Base-by-base conservation (phyloP, 2,329 filamentous ascomycete genomes). In the Fusarium nematophilum region DNA sequence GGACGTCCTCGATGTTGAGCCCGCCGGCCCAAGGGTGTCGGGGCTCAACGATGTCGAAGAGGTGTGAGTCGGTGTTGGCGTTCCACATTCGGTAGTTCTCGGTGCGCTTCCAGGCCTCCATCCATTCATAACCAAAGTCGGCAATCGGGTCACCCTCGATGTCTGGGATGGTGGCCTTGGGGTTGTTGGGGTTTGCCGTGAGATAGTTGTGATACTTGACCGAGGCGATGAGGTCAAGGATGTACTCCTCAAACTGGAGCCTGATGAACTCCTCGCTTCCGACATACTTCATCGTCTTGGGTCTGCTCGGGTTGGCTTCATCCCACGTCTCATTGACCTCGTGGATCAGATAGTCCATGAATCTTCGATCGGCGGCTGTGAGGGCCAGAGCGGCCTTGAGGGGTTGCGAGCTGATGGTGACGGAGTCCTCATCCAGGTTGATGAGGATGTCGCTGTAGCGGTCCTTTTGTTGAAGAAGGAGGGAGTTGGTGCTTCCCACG, bases 251-350 rank as follows among this genome's bases (percentile, higher is more conserved):
- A 61, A 99, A 99, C 70, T 98, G 94, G 33, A 97, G 86, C 25
- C 95, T 87, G 67, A 99, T 99, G 70, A 97, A 97, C 73, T 98
- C 95, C 77, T 99, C 95, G 60, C 93, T 97, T 25, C 95, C 95
- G 30, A 92, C 88, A 70, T 97, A 99, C 25, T 93, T 93, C 81
- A 97, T 89, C 3, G 92, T 96, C 70, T 93, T 97, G n/a, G 95
- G 95, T 40, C 91, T 85, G 59, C 87, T 86, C 0, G 95, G 95
- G 70, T 98, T 94, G 5, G 87, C 81, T 34, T 97, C 92, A 72
- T 99, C 95, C 95, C 95, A 99, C 0, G 95, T 97, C 63, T 98
- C 93, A 69, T 95, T 91, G 17, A 99, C 92, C 31, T 93, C 91
- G 68, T 97, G 92, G 0, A 93, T 96, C 48, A 99, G 84, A 67